Evolutionary conservation across 2,329 filamentous ascomycete species (phyloP).

Genomic region (Niveomyces coronatus): DNA sequence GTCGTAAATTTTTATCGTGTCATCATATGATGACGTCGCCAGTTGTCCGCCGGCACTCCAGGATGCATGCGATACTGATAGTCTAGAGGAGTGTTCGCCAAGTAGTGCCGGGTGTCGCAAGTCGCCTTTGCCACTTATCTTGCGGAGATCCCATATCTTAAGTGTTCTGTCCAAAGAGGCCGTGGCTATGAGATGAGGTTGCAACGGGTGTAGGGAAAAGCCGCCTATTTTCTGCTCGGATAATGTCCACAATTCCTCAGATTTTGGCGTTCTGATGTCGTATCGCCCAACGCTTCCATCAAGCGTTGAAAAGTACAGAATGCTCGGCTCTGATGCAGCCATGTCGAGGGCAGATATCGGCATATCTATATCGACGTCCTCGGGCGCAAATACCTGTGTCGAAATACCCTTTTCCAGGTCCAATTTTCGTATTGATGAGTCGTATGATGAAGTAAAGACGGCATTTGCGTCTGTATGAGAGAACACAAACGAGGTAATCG

Average conservation of each 20-base stretch:
- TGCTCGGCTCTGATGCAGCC: constrained; percentile 55
- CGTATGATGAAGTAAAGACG: constrained; percentile 81
- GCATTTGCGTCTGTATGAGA: constrained; percentile 61
- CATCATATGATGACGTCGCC: constrained; percentile 88
- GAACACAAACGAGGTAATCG: constrained; percentile 77
- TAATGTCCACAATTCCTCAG: constrained; percentile 60
- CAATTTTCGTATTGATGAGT: constrained; percentile 80
- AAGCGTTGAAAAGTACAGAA: constrained; percentile 80
- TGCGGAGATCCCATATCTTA: constrained; percentile 86
- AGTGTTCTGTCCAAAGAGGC: constrained; percentile 83
- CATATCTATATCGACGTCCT: constrained; percentile 57
- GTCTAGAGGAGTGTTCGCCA: constrained; percentile 68
- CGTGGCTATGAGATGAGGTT: constrained; percentile 76
- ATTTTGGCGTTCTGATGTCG: constrained; percentile 55
- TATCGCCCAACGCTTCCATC: constrained; percentile 71
- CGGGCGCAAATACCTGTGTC: constrained; percentile 69
- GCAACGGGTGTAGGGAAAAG: constrained; percentile 71
- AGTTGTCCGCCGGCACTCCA: constrained; percentile 80
- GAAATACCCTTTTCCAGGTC: constrained; percentile 75
- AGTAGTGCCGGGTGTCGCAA: constrained; percentile 55
- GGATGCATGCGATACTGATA: constrained; percentile 86
- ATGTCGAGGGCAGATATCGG: constrained; percentile 82
- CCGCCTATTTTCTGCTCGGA: constrained; percentile 94
- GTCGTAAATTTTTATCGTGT: constrained; percentile 87
- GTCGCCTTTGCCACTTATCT: constrained; percentile 55